phyloP scores from a whole-genome alignment of 352 stramenopile genomes.

The Globisporangium radiosum region DNA sequence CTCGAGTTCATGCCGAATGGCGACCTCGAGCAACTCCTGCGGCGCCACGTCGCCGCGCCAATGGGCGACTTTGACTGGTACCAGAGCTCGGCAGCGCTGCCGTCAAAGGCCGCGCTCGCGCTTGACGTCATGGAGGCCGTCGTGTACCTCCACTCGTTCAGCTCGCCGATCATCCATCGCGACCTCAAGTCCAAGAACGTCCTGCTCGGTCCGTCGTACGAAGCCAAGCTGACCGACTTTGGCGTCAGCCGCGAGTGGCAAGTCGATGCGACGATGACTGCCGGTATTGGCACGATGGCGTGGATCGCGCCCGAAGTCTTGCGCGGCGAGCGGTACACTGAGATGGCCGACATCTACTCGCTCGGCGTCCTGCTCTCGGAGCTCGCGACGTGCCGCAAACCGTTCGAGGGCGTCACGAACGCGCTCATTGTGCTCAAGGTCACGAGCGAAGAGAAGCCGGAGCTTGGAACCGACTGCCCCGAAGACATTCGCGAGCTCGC shows the following conservation, averaged over 20 bases:
- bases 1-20: conserved; percentile 78
- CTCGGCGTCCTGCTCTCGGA: conserved; percentile 79
- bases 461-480: conserved; percentile 47
- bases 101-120: conserved; percentile 49
- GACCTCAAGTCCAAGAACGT: conserved; percentile 81
- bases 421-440: conserved; percentile 70
- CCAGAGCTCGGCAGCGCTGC: conserved; percentile 38
- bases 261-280: conserved; percentile 75
- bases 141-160: conserved; percentile 80
- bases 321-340: conserved; percentile 75
- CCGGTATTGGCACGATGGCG: conserved; percentile 77
- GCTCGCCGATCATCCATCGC: conserved; percentile 73
- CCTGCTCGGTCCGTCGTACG: conserved; percentile 49
- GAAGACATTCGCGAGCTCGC: conserved; percentile 62
- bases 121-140: conserved; percentile 73
- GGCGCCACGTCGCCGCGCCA: conserved; percentile 23
- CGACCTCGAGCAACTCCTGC: conserved; percentile 64
- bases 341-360: conserved; percentile 85
- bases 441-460: conserved; percentile 58
- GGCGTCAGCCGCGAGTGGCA: conserved; percentile 74
- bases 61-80: conserved; percentile 65
- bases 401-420: conserved; percentile 66
- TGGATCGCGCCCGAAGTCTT: conserved; percentile 82
- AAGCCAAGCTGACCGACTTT: conserved; percentile 81
- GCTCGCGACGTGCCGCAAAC: conserved; percentile 54